These are phyloP conservation scores for Beauveria pseudobassiana DNA, from an alignment of 2,329 filamentous ascomycete species.

Conservation along the genomic window DNA sequence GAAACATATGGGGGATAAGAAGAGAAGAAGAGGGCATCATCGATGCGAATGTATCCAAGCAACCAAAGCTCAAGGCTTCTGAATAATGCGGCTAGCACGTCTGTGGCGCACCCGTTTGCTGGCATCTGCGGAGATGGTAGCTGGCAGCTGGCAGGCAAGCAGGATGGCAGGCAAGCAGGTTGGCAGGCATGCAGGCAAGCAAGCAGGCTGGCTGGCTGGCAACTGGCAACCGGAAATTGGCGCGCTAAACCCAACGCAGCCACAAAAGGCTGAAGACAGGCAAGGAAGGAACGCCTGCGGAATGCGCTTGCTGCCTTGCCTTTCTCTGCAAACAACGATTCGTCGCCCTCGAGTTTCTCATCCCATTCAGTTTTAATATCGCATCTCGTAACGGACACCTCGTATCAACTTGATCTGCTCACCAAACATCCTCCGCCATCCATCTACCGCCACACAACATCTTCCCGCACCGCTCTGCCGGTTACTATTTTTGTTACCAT, in stretches of 20 bases:
- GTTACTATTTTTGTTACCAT: neutral
- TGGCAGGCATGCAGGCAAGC: no score
- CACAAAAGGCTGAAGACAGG: neutral
- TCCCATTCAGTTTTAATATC: neutral
- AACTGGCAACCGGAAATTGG: neutral
- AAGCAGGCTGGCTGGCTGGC: neutral
- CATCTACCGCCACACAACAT: neutral
- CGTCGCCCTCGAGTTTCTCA: neutral
- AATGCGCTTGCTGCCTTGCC: neutral
- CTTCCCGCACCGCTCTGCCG: neutral
- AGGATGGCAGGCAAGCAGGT: no score
- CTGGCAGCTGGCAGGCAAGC: no score
- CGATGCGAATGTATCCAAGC: neutral
- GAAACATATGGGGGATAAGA: neutral
- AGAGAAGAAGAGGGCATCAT: neutral
- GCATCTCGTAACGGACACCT: neutral
- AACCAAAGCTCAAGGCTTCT: no score
- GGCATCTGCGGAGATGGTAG: no score
- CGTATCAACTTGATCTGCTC: neutral
- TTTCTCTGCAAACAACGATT: neutral
- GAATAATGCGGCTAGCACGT: neutral
- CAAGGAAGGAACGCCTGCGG: neutral
- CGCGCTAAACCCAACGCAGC: conserved; percentile 8
- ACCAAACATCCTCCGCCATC: neutral
- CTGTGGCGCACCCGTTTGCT: no score